Evolutionary conservation across 768 basidiomycete species (phyloP).

Genomic region (Phaffia tasmanica): DNA sequence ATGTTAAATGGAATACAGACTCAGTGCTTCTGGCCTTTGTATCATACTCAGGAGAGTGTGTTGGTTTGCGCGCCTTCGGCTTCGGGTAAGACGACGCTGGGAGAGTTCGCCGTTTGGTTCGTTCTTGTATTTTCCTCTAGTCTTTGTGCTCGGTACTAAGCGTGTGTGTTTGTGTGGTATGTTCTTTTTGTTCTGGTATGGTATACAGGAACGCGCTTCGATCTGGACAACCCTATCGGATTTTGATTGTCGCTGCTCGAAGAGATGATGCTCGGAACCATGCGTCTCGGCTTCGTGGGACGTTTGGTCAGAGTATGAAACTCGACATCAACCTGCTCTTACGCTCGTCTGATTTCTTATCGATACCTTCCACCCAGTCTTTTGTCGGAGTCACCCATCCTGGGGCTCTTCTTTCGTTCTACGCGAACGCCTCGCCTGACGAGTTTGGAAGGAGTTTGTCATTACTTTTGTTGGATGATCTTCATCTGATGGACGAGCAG

Average conservation of each 20-base stretch:
- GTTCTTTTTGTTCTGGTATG: constrained; percentile 19
- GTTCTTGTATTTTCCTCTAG: constrained; percentile 43
- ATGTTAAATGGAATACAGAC: constrained; percentile 78
- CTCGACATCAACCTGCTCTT: constrained; percentile 7
- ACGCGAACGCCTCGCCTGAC: constrained; percentile 29
- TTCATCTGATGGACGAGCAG: constrained; percentile 65
- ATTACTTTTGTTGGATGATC: constrained; percentile 68
- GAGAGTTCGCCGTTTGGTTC: constrained; percentile 61
- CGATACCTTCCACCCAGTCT: not conserved
- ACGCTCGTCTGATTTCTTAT: constrained; percentile 19
- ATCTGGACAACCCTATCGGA: constrained; percentile 44
- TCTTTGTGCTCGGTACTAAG: constrained; percentile 36
- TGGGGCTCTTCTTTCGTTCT: constrained; percentile 27
- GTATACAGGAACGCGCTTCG: constrained; percentile 49
- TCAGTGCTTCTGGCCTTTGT: constrained; percentile 71
- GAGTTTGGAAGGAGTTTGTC: constrained; percentile 40
- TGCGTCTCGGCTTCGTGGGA: constrained; percentile 33
- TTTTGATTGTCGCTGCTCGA: constrained; percentile 55
- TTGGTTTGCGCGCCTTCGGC: constrained; percentile 69
- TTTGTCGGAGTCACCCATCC: constrained; percentile 32
- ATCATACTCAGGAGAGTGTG: constrained; percentile 55
- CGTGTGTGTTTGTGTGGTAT: constrained; percentile 25
- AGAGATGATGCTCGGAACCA: constrained; percentile 50
- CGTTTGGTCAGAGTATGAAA: constrained; percentile 27
- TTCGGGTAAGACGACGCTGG: constrained; percentile 68